Evolutionary conservation across 163 green algal genomes (phyloP), one percentile per base, ranked within the genome.

Genomic region (Scenedesmus sp.): DNA sequence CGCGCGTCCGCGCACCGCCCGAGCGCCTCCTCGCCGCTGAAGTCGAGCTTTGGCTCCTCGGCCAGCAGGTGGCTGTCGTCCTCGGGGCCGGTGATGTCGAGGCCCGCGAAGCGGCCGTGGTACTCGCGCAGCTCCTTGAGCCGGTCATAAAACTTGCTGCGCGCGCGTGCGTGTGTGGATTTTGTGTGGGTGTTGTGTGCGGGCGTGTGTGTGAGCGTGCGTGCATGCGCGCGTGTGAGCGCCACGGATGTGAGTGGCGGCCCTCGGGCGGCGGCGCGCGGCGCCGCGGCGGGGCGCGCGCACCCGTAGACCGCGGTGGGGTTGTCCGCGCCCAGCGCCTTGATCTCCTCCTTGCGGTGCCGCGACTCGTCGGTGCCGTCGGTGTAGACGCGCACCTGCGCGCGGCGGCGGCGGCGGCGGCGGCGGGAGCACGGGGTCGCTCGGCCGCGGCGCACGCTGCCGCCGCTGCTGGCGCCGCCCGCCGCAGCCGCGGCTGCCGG

Each of bases 71-170:
- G 24, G 20, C 28, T 50, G 54, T 83, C 75, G 42, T 77, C 75
- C 44, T 83, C 75, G 31, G 64, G 39, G 11, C 29, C 42, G 34
- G 47, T 77, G 28, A 83, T 53, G 54, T 90, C 83, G 28, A 28
- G 34, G 31, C 70, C 80, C 5, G 88, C 86, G 73, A 94, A 92
- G 44, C 87, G 86, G 28, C 86, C 70, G 83, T 98, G 89, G 73
- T 96, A 98, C 18, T 96, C 92, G 2, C 89, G 86, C 48, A 96
- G 82, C 63, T 99, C 94, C 58, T 95, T 97, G 29, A 99, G 75
- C 2, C 95, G 88, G 36, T 96, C 91, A 71, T 99, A 98, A 83
- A 98, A 99, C 17, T 86, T 85, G 63, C 81, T 86, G 77, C 45
- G 54, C 4, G 9, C 29, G 34, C 15, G 47, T 22, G 14, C 42